phyloP scores from a whole-genome alignment of 805 yeast genomes.

The Pichia phayaonensis region DNA sequence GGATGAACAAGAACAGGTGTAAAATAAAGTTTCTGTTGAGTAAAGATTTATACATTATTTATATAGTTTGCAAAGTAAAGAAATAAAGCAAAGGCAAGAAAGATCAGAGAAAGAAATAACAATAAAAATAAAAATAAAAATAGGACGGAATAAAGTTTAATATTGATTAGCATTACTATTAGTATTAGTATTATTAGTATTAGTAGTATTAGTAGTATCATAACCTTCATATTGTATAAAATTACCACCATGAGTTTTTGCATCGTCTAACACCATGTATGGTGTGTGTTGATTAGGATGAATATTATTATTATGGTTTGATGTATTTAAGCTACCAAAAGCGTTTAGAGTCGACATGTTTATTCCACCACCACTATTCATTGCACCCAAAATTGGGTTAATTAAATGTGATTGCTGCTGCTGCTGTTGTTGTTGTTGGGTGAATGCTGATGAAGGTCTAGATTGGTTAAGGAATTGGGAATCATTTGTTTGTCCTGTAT shows the following conservation, averaged over 20 bases:
- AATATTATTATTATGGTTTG: background rate
- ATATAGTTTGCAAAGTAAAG: conserved; percentile 1
- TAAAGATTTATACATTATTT: background rate
- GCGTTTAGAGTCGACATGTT: background rate
- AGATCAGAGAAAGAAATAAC: background rate
- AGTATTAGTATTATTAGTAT: too few species aligned
- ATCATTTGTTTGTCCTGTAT: background rate
- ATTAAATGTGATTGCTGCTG: conserved; percentile 1
- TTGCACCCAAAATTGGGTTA: conserved; percentile 7
- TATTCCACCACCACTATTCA: conserved; percentile 1
- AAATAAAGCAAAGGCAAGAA: background rate
- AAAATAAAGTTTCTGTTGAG: too few species aligned
- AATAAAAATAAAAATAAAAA: too few species aligned
- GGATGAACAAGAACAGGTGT: too few species aligned
- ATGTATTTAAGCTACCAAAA: background rate
- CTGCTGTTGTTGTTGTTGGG: background rate
- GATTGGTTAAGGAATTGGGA: background rate
- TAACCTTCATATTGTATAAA: background rate
- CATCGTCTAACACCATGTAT: background rate
- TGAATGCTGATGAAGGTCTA: background rate
- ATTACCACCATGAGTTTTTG: background rate
- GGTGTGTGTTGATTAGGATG: background rate
- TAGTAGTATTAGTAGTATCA: background rate
- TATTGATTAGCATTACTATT: too few species aligned
- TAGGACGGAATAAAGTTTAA: background rate